These are phyloP conservation scores for Microsporum audouinii DNA, from an alignment of 2,329 filamentous ascomycete species.

Conservation along the genomic window DNA sequence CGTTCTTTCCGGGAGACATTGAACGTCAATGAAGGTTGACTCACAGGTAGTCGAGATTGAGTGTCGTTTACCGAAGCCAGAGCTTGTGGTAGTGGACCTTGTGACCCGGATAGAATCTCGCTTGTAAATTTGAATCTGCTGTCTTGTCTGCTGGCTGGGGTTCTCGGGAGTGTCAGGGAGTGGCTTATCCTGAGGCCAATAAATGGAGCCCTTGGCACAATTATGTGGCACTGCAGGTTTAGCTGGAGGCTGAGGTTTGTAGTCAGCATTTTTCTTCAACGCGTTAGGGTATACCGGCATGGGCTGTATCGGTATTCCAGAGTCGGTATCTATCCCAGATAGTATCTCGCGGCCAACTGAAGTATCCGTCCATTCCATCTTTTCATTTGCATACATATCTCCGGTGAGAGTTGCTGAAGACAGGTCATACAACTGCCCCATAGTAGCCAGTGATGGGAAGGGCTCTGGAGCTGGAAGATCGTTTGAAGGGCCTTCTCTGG, in stretches of 20 bases:
- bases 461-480: background rate
- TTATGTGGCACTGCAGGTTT: background rate
- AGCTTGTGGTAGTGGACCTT: background rate
- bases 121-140: background rate
- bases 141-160: background rate
- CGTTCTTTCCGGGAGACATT: constrained; percentile 13
- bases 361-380: constrained; percentile 6
- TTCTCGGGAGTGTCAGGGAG: background rate
- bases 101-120: constrained; percentile 2
- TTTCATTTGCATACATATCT: constrained; percentile 1
- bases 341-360: constrained; percentile 5
- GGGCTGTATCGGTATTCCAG: background rate
- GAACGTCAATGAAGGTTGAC: constrained; percentile 11
- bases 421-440: background rate
- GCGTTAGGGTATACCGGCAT: background rate
- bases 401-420: constrained; percentile 1
- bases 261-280: background rate
- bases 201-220: background rate
- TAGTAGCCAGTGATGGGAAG: background rate
- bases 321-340: background rate
- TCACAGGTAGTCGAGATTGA: constrained; percentile 6
- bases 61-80: background rate
- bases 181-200: constrained; percentile 2
- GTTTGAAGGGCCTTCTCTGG: background rate
- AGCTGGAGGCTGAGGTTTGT: background rate